These are phyloP conservation scores for Monosporascus sp. DNA, from an alignment of 2,329 filamentous ascomycete genomes.

Conservation along the genomic window DNA sequence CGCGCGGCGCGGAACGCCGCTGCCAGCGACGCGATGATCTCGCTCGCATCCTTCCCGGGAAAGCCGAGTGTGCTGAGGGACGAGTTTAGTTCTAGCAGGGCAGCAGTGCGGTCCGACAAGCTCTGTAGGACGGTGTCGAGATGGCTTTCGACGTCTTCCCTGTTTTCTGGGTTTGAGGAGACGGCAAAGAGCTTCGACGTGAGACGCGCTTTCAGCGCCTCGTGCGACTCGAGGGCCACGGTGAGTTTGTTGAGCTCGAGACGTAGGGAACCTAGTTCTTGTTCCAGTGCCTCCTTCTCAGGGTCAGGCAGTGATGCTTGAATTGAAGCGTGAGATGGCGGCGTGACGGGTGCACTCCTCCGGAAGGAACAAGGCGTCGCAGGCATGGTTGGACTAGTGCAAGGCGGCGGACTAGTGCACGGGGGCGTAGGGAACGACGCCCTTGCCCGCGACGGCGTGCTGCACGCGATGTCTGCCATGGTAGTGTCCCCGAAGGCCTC, in stretches of 20 bases:
- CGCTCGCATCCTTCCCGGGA: constrained; percentile 37
- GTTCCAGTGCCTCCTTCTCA: constrained; percentile 36
- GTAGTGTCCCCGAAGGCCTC: constrained; percentile 43
- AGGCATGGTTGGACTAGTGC: constrained; percentile 38
- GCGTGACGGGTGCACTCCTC: constrained; percentile 11
- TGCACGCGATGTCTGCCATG: constrained; percentile 44
- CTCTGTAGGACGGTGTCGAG: constrained; percentile 38
- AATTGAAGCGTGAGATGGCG: constrained; percentile 21
- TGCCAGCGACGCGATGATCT: constrained; percentile 43
- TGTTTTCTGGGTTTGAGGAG: constrained; percentile 1
- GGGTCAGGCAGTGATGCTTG: constrained; percentile 33
- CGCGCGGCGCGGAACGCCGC: constrained; percentile 50
- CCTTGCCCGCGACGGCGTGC: constrained; percentile 41
- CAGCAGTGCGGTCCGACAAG: constrained; percentile 44
- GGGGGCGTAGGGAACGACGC: constrained; percentile 52
- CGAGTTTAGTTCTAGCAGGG: constrained; percentile 37
- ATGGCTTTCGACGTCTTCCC: constrained; percentile 34
- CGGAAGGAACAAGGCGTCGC: constrained; percentile 33
- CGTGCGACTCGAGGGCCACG: constrained; percentile 42
- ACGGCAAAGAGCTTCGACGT: constrained; percentile 16
- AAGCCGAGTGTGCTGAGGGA: constrained; percentile 49
- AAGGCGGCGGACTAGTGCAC: constrained; percentile 48
- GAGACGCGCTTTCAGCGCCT: constrained; percentile 32
- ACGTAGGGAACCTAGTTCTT: constrained; percentile 43
- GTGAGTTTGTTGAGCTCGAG: constrained; percentile 44